These are phyloP conservation scores for Penicillium cinerascens DNA, from an alignment of 495 filamentous ascomycete genomes.

Conservation along the genomic window DNA sequence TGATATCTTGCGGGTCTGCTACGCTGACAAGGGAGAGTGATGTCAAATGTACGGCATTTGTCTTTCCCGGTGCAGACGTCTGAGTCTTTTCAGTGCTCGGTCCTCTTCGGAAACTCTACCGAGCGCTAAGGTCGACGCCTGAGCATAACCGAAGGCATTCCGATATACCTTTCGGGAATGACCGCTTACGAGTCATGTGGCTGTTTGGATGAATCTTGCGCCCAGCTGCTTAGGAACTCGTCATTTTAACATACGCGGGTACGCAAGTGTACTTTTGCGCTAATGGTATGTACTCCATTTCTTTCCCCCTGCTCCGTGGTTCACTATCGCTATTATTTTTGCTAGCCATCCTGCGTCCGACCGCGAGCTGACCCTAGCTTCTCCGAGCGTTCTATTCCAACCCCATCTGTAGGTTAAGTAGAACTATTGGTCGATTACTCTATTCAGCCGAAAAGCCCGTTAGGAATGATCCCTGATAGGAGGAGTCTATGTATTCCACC, in stretches of 20 bases:
- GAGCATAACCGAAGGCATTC: not conserved
- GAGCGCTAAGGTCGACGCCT: not conserved
- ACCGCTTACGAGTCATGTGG: not conserved
- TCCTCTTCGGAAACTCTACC: not conserved
- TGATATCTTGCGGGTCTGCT: not conserved
- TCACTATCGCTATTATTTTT: not conserved
- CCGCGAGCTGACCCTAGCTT: not conserved
- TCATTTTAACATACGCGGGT: not conserved
- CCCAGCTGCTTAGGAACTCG: not conserved
- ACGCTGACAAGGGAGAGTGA: not conserved
- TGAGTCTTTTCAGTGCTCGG: not conserved
- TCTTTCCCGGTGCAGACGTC: not conserved
- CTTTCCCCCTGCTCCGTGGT: not conserved
- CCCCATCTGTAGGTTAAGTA: not conserved
- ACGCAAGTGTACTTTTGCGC: not conserved
- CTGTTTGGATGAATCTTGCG: not conserved
- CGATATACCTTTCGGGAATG: not conserved
- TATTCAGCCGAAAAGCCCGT: not conserved
- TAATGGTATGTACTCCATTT: not conserved
- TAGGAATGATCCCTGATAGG: not conserved
- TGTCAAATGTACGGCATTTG: not conserved
- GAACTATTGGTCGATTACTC: not conserved
- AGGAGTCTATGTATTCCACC: not conserved
- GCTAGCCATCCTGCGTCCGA: not conserved
- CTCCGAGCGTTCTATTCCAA: not conserved